Evolutionary conservation across 164 flowering plant genomes (phyloP), one percentile per base, ranked within the genome.

Genomic region (Chloranthus sessilifolius): DNA sequence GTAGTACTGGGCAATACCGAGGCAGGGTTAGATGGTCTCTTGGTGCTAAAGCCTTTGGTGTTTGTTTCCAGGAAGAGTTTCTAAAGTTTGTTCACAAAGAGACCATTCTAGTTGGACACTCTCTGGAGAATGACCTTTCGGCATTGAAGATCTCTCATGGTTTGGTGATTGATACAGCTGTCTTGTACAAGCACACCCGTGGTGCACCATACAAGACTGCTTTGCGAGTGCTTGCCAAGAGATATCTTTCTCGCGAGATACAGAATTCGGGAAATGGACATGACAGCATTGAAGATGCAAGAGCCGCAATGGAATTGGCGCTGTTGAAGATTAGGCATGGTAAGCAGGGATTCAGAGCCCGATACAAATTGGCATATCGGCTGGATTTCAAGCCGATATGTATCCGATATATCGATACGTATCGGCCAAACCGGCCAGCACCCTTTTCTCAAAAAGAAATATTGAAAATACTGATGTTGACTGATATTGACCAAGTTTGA

Each of bases 271-370:
- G 58, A 51, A 60, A 60, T 65, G 99, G 99, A 25, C 99, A 94
- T 65, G 95, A 94, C 63, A 94, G 99, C 52, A 52, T 72, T 38
- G 99, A 94, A 75, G 99, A 94, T 87, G 99, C 99, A 39, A 83
- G 73, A 71, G 76, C 96, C 45, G 63, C 99, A n/a, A 59, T 94
- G 92, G 97, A 94, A 38, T 65, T 94, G 49, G 97, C 92, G 19
- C 58, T 94, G 11, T 61, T 94, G 43, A 94, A 94, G 65, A 64
- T 89, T 43, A 78, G 46, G 63, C 70, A 87, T 75, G 97, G 99
- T 68, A 79, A 74, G n/a, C n/a, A n/a, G n/a, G n/a, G n/a, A n/a
- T n/a, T n/a, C n/a, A n/a, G n/a, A n/a, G n/a, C n/a, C n/a, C n/a
- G n/a, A n/a, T n/a, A n/a, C n/a, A n/a, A n/a, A n/a, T n/a, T n/a